A percentile compares a stretch with the other conserved stretches of the same genome.
phyloP scores from a whole-genome alignment of 805 yeast genomes.

The Yarrowia yakushimensis region DNA sequence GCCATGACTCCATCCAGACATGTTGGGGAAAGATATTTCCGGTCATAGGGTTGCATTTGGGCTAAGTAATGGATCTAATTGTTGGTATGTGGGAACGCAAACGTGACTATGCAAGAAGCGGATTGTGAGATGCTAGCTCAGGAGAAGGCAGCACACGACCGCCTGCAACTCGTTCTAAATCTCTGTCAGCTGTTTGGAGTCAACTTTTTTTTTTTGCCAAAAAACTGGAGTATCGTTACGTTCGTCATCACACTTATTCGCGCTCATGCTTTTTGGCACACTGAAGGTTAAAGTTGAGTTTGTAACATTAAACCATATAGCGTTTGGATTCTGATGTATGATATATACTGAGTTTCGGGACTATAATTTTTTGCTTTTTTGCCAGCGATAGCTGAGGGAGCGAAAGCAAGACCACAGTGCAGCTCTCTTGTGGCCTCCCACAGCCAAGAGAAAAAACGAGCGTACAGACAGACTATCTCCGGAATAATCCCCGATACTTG shows the following conservation, averaged over 20 bases:
- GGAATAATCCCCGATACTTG: too few relatives aligned
- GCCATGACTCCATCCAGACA: not conserved
- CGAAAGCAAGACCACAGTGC: not conserved
- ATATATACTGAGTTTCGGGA: slow-evolving; percentile 19
- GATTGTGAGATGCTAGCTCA: too few relatives aligned
- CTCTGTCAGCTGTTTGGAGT: not conserved
- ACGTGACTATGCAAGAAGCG: too few relatives aligned
- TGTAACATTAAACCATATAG: not conserved
- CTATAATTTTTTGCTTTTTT: not conserved
- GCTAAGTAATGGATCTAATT: not conserved
- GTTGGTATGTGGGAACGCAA: not conserved
- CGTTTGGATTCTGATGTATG: not conserved
- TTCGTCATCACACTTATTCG: slow-evolving; percentile 12
- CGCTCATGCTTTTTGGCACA: not conserved
- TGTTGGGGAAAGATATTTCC: not conserved
- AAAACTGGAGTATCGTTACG: not conserved
- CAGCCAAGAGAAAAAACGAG: not conserved
- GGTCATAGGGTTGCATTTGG: slow-evolving; percentile 17
- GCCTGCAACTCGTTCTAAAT: too few relatives aligned
- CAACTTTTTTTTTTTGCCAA: not conserved
- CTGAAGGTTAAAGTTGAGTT: not conserved
- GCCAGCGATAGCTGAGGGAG: too few relatives aligned
- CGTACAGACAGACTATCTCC: not conserved
- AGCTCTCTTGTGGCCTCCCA: not conserved
- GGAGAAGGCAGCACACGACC: too few relatives aligned